These are phyloP conservation scores for Croton laevigatus DNA, from an alignment of 441 rosid genomes.

Conservation along the genomic window DNA sequence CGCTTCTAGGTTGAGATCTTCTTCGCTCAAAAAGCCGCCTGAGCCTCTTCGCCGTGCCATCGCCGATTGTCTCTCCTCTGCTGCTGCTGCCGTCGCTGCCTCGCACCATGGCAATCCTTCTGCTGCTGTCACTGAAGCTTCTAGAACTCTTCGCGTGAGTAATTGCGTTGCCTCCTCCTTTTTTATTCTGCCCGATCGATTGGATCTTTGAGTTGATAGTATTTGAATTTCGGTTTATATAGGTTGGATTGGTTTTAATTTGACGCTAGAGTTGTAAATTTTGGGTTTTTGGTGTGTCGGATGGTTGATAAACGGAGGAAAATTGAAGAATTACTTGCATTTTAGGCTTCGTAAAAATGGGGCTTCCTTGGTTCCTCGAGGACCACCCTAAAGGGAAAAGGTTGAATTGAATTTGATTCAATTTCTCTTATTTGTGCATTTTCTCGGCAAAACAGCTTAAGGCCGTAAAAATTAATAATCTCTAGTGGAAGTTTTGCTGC, in stretches of 20 bases:
- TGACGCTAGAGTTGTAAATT: constrained; percentile 8
- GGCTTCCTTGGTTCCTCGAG: neutral
- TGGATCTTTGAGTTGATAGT: constrained; percentile 25
- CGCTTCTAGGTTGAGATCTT: constrained; percentile 79
- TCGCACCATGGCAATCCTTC: constrained; percentile 65
- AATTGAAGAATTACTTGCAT: neutral
- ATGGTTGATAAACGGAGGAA: neutral
- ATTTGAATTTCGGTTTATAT: constrained; percentile 1
- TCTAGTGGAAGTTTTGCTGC: neutral
- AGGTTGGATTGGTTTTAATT: constrained; percentile 1
- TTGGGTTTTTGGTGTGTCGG: neutral
- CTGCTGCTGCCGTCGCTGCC: constrained; percentile 40
- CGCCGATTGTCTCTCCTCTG: constrained; percentile 85
- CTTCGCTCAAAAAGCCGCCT: constrained; percentile 77
- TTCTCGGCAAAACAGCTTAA: neutral
- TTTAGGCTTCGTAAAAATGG: neutral
- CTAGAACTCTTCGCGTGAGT: constrained; percentile 86
- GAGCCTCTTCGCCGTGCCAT: constrained; percentile 95
- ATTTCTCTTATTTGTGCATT: constrained; percentile 7
- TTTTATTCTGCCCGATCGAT: constrained; percentile 9
- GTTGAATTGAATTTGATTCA: constrained; percentile 8
- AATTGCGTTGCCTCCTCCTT: constrained; percentile 12
- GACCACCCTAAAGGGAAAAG: neutral
- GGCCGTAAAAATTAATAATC: neutral
- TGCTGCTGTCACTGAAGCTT: constrained; percentile 63